Evolutionary conservation across 164 flowering plant genomes (phyloP).

Genomic region (Berberis vulgaris): DNA sequence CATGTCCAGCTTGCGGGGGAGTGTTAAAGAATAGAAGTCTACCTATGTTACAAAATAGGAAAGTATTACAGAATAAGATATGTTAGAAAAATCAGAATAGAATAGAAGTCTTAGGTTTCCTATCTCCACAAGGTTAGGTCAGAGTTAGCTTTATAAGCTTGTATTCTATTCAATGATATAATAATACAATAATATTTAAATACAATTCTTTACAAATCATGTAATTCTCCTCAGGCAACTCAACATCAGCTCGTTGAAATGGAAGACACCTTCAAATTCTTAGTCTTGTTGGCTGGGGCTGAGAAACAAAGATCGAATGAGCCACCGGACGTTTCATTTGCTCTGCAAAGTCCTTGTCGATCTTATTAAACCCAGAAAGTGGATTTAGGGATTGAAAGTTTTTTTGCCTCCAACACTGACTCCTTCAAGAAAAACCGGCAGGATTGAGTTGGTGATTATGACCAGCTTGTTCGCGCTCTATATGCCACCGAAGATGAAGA

Average conservation of each 20-base stretch:
- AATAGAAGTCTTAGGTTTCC: too few relatives aligned
- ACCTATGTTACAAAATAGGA: too few relatives aligned
- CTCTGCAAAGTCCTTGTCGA: slow-evolving; percentile 51
- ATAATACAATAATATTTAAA: too few relatives aligned
- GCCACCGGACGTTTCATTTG: slow-evolving; percentile 42
- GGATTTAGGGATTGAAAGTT: slow-evolving; percentile 37
- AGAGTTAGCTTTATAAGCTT: too few relatives aligned
- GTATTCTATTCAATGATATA: too few relatives aligned
- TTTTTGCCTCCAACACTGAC: slow-evolving; percentile 56
- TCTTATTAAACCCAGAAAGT: slow-evolving; percentile 38
- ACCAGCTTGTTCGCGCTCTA: slow-evolving; percentile 34
- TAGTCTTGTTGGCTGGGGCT: slow-evolving; percentile 19
- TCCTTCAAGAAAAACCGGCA: slow-evolving; percentile 32
- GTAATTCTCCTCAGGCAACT: slow-evolving; percentile 67
- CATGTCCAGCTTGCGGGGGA: too few relatives aligned
- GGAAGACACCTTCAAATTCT: slow-evolving; percentile 60
- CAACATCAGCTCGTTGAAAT: slow-evolving; percentile 59
- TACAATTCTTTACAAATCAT: slow-evolving; percentile 8
- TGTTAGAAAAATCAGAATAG: too few relatives aligned
- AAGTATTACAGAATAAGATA: too few relatives aligned
- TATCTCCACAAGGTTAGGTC: too few relatives aligned
- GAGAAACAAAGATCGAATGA: slow-evolving; percentile 71
- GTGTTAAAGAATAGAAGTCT: too few relatives aligned
- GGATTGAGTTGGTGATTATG: slow-evolving; percentile 22
- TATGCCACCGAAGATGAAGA: slow-evolving; percentile 43